Evolutionary conservation across 2,329 filamentous ascomycete genomes (phyloP).

Genomic region (Dendryphion nanum): DNA sequence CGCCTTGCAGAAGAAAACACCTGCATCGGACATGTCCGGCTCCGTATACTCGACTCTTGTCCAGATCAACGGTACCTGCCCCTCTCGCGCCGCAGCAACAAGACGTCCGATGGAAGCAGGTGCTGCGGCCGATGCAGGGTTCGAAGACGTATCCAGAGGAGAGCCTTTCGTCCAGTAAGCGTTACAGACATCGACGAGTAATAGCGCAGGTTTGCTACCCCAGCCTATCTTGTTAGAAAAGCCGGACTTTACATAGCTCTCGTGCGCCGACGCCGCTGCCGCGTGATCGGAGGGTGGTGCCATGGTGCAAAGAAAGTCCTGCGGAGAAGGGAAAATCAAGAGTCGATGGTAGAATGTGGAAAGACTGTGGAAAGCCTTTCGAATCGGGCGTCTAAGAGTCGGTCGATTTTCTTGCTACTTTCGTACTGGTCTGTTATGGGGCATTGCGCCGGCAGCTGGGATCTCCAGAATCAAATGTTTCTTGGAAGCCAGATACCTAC

Average conservation of each 20-base stretch:
- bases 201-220: constrained; percentile 43
- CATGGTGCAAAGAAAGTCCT: too few species aligned
- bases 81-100: constrained; percentile 41
- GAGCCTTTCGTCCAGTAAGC: constrained; percentile 47
- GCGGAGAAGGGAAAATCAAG: too few species aligned
- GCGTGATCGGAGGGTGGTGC: constrained; percentile 19
- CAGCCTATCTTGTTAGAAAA: constrained; percentile 46
- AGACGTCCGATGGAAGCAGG: constrained; percentile 43
- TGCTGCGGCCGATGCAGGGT: constrained; percentile 36
- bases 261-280: too few species aligned
- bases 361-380: too few species aligned
- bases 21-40: constrained; percentile 47
- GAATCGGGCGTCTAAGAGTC: too few species aligned
- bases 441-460: too few species aligned
- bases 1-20: constrained; percentile 45
- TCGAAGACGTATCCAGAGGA: constrained; percentile 41
- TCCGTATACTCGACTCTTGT: constrained; percentile 45
- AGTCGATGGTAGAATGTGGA: too few species aligned
- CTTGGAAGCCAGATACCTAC: too few species aligned
- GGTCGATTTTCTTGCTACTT: too few species aligned
- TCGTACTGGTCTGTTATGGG: too few species aligned
- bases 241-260: constrained; percentile 32
- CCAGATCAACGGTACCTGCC: constrained; percentile 45
- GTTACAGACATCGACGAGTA: constrained; percentile 50
- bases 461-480: too few species aligned